A percentile compares a stretch with the other conserved stretches of the same genome.
These are phyloP conservation scores for Papilionanthe hybrid DNA, from an alignment of 116 monocot genomes.

Conservation along the genomic window DNA sequence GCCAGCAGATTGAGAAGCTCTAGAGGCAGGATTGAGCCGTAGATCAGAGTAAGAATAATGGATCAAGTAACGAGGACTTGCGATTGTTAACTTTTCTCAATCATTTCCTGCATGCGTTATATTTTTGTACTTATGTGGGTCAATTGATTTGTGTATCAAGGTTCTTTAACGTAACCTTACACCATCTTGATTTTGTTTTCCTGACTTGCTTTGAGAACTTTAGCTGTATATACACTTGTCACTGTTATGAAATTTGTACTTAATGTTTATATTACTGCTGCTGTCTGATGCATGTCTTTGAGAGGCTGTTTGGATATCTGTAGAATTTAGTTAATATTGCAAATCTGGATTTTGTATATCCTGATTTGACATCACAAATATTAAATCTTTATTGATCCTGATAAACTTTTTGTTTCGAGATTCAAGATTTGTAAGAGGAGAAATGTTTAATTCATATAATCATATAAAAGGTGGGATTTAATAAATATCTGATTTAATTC, in stretches of 20 bases:
- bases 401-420: neutral
- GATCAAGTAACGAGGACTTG: neutral
- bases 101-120: neutral
- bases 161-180: neutral
- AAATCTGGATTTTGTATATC: neutral
- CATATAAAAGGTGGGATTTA: no score
- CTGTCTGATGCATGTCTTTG: neutral
- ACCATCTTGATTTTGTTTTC: neutral
- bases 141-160: neutral
- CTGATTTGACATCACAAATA: neutral
- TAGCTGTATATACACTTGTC: neutral
- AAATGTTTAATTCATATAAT: no score
- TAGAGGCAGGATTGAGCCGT: constrained; percentile 36
- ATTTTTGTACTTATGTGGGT: neutral
- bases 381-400: neutral
- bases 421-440: no score
- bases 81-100: neutral
- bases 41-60: neutral
- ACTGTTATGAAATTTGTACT: neutral
- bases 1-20: constrained; percentile 49
- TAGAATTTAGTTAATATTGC: neutral
- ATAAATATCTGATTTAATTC: no score
- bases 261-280: neutral
- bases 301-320: neutral
- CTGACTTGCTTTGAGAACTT: neutral